Evolutionary conservation across 129 eudicot species (phyloP).

Genomic region (Logfia minima): DNA sequence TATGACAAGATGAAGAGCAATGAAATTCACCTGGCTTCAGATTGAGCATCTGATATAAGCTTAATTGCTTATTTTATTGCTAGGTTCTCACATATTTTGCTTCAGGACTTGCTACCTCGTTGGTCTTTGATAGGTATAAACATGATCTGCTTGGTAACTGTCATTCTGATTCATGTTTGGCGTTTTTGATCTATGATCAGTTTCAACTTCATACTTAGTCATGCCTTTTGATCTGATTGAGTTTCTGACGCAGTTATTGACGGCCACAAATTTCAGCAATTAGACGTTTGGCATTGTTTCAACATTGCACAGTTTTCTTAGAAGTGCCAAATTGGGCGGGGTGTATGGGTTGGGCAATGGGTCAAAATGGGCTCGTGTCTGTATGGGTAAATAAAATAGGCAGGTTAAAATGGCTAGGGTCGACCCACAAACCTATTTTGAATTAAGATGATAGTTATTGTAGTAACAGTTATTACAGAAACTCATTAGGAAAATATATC

Average conservation of each 20-base stretch:
- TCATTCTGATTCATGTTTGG: not conserved
- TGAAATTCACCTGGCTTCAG: not conserved
- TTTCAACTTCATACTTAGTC: not conserved
- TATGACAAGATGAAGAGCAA: conserved; percentile 1
- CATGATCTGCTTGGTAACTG: conserved; percentile 16
- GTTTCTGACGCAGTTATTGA: conserved; percentile 11
- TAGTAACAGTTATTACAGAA: too few species aligned
- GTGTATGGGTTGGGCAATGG: not conserved
- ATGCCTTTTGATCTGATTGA: conserved; percentile 11
- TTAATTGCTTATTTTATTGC: conserved; percentile 18
- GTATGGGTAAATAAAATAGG: not conserved
- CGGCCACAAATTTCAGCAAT: not conserved
- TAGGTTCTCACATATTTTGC: conserved; percentile 98
- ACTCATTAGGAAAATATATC: too few species aligned
- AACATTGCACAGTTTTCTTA: not conserved
- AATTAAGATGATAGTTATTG: too few species aligned
- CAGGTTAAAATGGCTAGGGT: not conserved
- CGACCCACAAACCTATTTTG: not conserved
- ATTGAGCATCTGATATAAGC: conserved; percentile 13
- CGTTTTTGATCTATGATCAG: not conserved
- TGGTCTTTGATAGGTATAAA: conserved; percentile 86
- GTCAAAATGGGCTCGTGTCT: not conserved
- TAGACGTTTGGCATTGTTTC: conserved; percentile 1
- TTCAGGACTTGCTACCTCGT: conserved; percentile 94
- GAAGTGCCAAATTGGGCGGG: conserved; percentile 6